Base-by-base conservation (phyloP, 1,284 basidiomycete genomes). In the Erythrobasidium hasegawianum region DNA sequence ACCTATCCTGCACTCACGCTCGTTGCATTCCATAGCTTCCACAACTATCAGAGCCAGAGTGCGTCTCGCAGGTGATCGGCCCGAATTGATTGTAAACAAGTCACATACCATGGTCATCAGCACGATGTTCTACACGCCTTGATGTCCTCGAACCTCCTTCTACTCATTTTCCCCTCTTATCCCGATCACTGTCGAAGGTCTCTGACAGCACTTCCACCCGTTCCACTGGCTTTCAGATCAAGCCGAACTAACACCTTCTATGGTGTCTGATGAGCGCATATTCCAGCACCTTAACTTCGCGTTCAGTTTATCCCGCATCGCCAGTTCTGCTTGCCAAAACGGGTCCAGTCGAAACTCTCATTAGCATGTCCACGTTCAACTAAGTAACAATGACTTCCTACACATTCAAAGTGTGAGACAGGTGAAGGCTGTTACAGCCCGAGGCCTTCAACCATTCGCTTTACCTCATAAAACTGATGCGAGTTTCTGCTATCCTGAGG, bases 401-500 rank as follows among this genome's bases (percentile, higher is more conserved):
- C 80, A 81, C 80, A 82, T 82, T 82, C 81, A 81, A 81, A 81
- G 81, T 82, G 81, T 81, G 81, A 82, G 81, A 81, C 81, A 80
- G 81, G 80, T 82, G 80, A 79, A 81, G 81, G 79, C 79, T 78
- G 79, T 81, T 81, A 79, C 80, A 79, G 78, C 81, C 82, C 82
- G 82, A 82, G 80, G 80, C 81, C 81, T 81, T 81, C 83, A 82
- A 83, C 83, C 81, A 83, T 83, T 83, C 81, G 81, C 81, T 83
- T 83, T 83, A 83, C 82, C 82, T 82, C 81, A 83, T 83, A 83
- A 83, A 83, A 82, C 81, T 83, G 81, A 83, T 78, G 79, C 77
- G 81, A 83, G 81, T 81, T 81, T 82, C 82, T 82, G 83, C 83
- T 83, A 83, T 83, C 82, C 82, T 83, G 82, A 83, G 82, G 81